Evolutionary conservation across 805 yeast species (phyloP), one percentile per base, ranked within the genome.

Genomic region (Cyberlindnera meyerae): DNA sequence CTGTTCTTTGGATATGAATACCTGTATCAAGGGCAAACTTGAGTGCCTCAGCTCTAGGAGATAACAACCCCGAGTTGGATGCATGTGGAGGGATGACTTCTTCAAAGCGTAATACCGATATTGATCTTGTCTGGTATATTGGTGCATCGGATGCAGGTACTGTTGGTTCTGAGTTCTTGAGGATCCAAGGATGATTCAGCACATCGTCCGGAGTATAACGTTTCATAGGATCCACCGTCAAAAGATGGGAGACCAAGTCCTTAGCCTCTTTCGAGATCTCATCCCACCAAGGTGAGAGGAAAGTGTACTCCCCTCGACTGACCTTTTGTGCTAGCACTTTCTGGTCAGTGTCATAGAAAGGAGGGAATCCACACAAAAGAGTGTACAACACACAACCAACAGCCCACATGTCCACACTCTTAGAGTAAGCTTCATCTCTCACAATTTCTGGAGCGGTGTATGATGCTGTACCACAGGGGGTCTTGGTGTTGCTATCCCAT

Each of bases 211-310:
- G 85, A 18, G 79, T 71, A 47, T 88, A 88, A 57, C 98, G 73
- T 31, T 75, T 69, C 17, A 61, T 63, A 6, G 98, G 97, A 47
- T 88, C 79, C 8, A 89, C 95, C 5, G 77, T 75, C 37, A 93
- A 72, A 77, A 93, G 86, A 45, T 71, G 71, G 26, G 77, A 61
- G 31, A 93, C 84, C 43, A 93, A 70, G 62, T 93, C 96, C 53
- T 77, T 79, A 5, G 98, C 97, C 51, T 90, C 96, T 32, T 67
- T 55, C 1, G 95, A 82, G 25, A 93, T 68, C 55, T 84, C 94
- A 61, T 83, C 93, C 86, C 90, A 84, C 95, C 95, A 84, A 4
- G 95, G 95, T 34, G 74, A 64, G 35, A 84, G 61, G 52, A 82
- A 84, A 8, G 77, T 73, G 60, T 73, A 84, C 39, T 82, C 81